Base-by-base conservation (phyloP, 148 eudicot species). In the Rhododendron ovatum region DNA sequence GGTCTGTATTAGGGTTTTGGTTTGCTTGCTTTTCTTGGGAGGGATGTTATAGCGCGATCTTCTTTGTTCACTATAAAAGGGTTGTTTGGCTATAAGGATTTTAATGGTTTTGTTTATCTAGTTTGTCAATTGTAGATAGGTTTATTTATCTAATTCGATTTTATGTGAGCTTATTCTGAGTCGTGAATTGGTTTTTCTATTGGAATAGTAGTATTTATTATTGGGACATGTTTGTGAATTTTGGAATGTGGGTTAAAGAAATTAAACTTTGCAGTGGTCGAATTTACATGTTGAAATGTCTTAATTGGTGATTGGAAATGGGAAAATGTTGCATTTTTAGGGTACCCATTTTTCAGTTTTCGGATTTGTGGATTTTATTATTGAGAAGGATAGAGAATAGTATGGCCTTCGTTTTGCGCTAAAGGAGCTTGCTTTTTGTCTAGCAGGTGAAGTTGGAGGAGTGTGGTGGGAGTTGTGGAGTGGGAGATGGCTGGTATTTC, bases 401-500 rank as follows among this genome's bases (percentile, higher is more conserved):
- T 15, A n/a, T 83, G 48, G n/a, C 47, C n/a, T 39, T 37, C 10
- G 9, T 39, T 37, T 22, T 7, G 20, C 18, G 47, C 61, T 55
- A 18, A 79, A 20, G 86, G 30, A 39, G 20, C 6, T 90, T 85
- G 24, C 0, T 48, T 82, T 87, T 78, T 77, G 82, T 24, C 76
- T 85, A 90, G 90, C 87, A 87, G 95, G 91, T 82, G 87, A 92
- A n/a, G 82, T 85, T 86, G 82, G 86, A 85, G 88, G 88, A 80
- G 86, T 84, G 90, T 84, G 78, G 87, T 85, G 91, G 85, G 73
- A 79, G 86, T 88, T 88, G 84, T 48, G 78, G 89, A 85, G 88
- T 87, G 61, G 83, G 89, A 87, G 86, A 94, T 96, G 99, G 95
- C 98, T 81, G 96, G 94, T 71, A 91, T 43, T 89, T 88, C 89